Percentiles rank a stretch among this genome's conserved stretches.
Conservation (phyloP, 176 grass and related monocot species). For the Tuctoria greenei region DNA sequence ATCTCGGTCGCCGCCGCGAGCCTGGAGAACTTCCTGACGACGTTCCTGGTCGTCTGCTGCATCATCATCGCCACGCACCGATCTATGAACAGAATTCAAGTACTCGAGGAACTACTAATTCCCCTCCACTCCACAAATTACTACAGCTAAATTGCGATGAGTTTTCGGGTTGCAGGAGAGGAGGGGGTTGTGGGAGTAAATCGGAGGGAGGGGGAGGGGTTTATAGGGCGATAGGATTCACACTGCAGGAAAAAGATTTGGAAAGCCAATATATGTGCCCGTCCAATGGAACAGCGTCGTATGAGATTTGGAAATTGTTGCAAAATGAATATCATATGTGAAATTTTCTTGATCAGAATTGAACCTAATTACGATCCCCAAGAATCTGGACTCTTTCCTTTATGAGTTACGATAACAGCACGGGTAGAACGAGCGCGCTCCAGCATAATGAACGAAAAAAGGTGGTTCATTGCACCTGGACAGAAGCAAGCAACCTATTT, state of each 20-base stretch:
- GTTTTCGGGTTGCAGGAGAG: neutral
- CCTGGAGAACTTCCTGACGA: conserved; percentile 42
- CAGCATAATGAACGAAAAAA: neutral
- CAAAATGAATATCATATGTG: neutral
- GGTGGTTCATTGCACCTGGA: conserved; percentile 49
- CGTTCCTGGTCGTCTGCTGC: conserved; percentile 31
- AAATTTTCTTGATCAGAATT: neutral
- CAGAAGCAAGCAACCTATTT: neutral
- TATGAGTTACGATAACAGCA: neutral
- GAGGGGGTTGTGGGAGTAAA: neutral
- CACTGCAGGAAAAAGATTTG: neutral
- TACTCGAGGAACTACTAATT: neutral
- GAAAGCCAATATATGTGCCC: neutral
- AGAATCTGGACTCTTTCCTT: conserved; percentile 38
- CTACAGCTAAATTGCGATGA: neutral
- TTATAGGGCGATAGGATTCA: conserved; percentile 22
- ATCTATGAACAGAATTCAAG: neutral
- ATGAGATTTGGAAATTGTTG: neutral
- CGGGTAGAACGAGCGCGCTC: no score
- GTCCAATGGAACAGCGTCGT: neutral
- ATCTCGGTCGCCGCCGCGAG: conserved; percentile 28
- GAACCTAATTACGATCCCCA: no score
- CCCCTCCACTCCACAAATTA: neutral
- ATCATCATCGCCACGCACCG: conserved; percentile 40
- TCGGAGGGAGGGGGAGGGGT: neutral